Conservation (phyloP, 148 eudicot genomes). For the Nepenthes gracilis region DNA sequence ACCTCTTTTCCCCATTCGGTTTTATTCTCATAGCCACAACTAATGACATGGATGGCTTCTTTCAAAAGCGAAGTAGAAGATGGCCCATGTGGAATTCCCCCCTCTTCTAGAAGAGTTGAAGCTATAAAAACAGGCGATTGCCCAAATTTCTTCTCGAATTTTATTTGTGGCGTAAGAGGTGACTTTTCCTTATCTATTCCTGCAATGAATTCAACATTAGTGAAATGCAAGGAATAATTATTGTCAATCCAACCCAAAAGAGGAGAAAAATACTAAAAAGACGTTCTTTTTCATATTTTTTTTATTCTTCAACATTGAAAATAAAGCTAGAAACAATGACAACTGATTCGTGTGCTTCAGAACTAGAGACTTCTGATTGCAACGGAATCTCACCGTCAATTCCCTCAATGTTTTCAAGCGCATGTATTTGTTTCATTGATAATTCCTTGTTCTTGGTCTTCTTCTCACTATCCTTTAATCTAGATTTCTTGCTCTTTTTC, state of each 20-base stretch:
- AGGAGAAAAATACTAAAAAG: background rate
- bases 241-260: background rate
- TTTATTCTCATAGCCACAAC: slow-evolving; percentile 95
- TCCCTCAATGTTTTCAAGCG: slow-evolving; percentile 94
- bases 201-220: slow-evolving; percentile 15
- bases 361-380: background rate
- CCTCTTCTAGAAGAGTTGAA: slow-evolving; percentile 74
- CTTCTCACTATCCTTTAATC: slow-evolving; percentile 26
- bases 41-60: slow-evolving; percentile 96
- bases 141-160: slow-evolving; percentile 85
- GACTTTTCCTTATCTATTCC: slow-evolving; percentile 75
- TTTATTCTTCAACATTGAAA: no score
- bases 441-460: slow-evolving; percentile 54
- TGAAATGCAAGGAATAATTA: background rate
- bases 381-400: slow-evolving; percentile 55
- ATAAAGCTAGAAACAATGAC: no score
- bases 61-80: slow-evolving; percentile 68
- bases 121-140: slow-evolving; percentile 93
- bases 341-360: background rate
- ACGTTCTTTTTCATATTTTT: background rate
- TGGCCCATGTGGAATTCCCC: slow-evolving; percentile 62
- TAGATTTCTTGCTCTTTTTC: slow-evolving; percentile 51
- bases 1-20: slow-evolving; percentile 99
- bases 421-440: slow-evolving; percentile 65
- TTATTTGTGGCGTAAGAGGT: slow-evolving; percentile 66